Percentiles rank a stretch among this genome's conserved stretches.
Conservation (phyloP, 257 asterid species). For the Nicotiana benthamiana region DNA sequence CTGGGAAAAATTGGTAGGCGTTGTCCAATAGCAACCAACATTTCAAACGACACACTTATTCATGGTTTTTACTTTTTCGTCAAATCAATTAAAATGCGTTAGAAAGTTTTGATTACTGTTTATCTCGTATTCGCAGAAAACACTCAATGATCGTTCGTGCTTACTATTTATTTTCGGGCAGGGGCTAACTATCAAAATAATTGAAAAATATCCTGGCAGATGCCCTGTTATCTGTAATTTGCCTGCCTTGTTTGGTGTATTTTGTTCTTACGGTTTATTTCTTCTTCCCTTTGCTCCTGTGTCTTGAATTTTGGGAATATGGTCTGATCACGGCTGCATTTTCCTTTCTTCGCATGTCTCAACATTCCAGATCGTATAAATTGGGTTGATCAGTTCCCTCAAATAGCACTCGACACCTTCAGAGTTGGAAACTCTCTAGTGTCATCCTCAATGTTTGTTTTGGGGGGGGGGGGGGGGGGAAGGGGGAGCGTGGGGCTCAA, state of each 20-base stretch:
- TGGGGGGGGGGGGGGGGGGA: no score
- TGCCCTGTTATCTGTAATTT: neutral
- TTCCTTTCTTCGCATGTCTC: neutral
- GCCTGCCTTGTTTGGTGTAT: neutral
- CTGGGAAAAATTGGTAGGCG: conserved; percentile 11
- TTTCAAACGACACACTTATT: neutral
- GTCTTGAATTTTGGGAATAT: neutral
- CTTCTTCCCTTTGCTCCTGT: neutral
- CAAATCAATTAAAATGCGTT: neutral
- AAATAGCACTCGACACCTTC: no score
- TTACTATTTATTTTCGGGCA: neutral
- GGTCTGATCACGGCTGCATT: neutral
- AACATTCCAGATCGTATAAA: neutral
- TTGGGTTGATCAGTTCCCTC: neutral
- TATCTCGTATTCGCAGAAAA: neutral
- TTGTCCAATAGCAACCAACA: neutral
- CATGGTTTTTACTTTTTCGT: neutral
- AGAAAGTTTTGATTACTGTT: neutral
- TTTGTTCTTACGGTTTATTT: neutral
- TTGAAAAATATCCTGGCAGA: neutral
- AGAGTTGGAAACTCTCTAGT: no score
- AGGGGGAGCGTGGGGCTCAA: no score
- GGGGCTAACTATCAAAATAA: neutral
- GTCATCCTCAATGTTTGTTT: no score
- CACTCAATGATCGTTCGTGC: neutral